Evolutionary conservation across 2,329 filamentous ascomycete species (phyloP).

Genomic region (Moelleriella libera): DNA sequence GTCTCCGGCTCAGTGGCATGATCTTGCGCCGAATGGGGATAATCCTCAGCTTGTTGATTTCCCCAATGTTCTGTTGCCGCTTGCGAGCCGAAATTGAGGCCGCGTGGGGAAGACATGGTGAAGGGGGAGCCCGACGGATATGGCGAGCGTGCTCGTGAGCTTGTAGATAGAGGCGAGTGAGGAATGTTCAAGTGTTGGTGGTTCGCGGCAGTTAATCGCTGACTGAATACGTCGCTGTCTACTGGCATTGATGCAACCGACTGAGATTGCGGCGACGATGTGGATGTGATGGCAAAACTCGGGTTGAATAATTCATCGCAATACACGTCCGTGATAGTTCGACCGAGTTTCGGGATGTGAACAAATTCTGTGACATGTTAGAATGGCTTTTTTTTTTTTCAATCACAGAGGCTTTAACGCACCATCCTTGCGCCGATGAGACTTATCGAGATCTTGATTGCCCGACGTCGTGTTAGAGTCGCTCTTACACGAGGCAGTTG

Average conservation of each 20-base stretch:
- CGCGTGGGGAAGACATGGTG: conserved; percentile 24
- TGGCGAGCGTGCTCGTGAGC: conserved; percentile 59
- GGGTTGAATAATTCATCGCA: conserved; percentile 76
- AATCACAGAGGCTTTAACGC: no score
- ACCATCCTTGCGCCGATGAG: conserved; percentile 40
- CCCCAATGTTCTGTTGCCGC: conserved; percentile 45
- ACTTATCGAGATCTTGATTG: conserved; percentile 28
- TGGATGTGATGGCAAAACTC: conserved; percentile 43
- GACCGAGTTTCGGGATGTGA: conserved; percentile 59
- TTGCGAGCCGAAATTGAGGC: conserved; percentile 4
- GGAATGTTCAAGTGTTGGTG: conserved; percentile 52
- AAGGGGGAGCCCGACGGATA: conserved; percentile 61
- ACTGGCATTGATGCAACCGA: conserved; percentile 37
- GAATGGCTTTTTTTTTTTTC: no score
- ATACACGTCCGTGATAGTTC: conserved; percentile 77
- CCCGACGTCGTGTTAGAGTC: conserved; percentile 32
- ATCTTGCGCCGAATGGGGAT: conserved; percentile 22
- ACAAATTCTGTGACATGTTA: conserved; percentile 25
- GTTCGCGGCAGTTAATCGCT: conserved; percentile 67
- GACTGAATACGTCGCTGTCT: conserved; percentile 50
- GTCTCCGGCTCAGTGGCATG: conserved; percentile 29
- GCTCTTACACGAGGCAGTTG: background rate
- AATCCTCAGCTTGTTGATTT: conserved; percentile 36
- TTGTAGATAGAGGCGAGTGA: conserved; percentile 31
- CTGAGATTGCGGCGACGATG: conserved; percentile 33